phyloP scores from a whole-genome alignment of 768 basidiomycete species.

The Bullera alba region DNA sequence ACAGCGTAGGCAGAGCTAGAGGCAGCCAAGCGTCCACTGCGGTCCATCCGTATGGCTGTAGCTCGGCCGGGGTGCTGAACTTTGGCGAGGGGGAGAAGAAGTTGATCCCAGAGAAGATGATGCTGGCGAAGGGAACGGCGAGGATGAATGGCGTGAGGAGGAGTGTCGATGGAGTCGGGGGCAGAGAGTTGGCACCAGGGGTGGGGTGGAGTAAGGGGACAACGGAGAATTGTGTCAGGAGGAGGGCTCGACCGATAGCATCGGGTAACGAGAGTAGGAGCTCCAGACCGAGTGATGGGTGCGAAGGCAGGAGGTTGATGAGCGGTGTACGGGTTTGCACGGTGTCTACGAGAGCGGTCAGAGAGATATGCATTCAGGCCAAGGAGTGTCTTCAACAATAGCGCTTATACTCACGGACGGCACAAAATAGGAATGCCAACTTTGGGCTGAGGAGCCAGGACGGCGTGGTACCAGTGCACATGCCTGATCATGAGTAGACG shows the following conservation, averaged over 20 bases:
- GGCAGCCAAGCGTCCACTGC: conserved; percentile 80
- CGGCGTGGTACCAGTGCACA: conserved; percentile 50
- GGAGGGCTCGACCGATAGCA: conserved; percentile 67
- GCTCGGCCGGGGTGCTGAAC: conserved; percentile 69
- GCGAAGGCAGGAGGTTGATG: conserved; percentile 57
- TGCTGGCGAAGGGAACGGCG: conserved; percentile 55
- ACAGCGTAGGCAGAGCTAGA: conserved; percentile 66
- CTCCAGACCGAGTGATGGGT: conserved; percentile 58
- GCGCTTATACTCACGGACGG: conserved; percentile 51
- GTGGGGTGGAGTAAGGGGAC: conserved; percentile 52
- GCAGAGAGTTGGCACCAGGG: conserved; percentile 61
- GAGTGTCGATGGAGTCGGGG: conserved; percentile 68
- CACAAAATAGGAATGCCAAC: conserved; percentile 58
- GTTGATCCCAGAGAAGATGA: conserved; percentile 51
- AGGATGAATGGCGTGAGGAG: conserved; percentile 73
- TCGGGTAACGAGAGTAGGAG: conserved; percentile 68
- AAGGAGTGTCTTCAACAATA: background rate
- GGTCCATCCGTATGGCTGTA: conserved; percentile 77
- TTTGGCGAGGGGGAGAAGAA: conserved; percentile 63
- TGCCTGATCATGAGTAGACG: conserved; percentile 12
- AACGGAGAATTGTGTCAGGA: conserved; percentile 71
- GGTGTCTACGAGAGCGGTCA: conserved; percentile 25
- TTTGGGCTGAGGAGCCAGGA: conserved; percentile 75
- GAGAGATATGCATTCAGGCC: too few species aligned
- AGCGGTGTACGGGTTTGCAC: conserved; percentile 45